Evolutionary conservation across 768 basidiomycete species (phyloP).

Genomic region (Scleroderma bovista): DNA sequence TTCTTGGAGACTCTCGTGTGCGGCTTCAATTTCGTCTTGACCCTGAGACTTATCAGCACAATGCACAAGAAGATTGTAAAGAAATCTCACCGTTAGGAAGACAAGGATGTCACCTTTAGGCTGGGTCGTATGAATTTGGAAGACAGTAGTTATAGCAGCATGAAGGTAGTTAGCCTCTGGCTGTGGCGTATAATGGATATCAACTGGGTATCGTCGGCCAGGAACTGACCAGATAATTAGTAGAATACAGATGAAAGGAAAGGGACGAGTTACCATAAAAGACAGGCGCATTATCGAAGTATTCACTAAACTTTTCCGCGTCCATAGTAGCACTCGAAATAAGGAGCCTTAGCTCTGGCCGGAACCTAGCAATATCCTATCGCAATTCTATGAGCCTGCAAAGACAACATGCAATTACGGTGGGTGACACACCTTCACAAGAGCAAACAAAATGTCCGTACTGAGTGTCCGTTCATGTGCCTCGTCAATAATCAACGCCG

Average conservation of each 20-base stretch:
- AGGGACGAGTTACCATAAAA: conserved; percentile 66
- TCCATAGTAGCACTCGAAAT: conserved; percentile 98
- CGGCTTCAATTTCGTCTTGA: conserved; percentile 98
- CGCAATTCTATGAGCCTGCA: conserved; percentile 16
- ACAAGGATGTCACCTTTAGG: conserved; percentile 97
- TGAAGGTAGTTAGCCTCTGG: conserved; percentile 99
- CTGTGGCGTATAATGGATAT: conserved; percentile 98
- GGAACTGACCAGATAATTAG: conserved; percentile 55
- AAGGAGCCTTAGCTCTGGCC: conserved; percentile 87
- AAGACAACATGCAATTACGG: conserved; percentile 5
- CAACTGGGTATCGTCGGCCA: conserved; percentile 94
- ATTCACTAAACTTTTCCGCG: conserved; percentile 95
- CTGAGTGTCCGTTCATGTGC: conserved; percentile 97
- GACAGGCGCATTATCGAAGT: conserved; percentile 94
- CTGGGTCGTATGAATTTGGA: conserved; percentile 98
- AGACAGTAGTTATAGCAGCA: conserved; percentile 96
- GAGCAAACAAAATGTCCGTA: conserved; percentile 97
- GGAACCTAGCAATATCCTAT: conserved; percentile 93
- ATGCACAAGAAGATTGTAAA: neutral
- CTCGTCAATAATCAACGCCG: conserved; percentile 95
- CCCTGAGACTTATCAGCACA: conserved; percentile 40
- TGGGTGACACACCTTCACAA: conserved; percentile 81
- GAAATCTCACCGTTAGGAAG: conserved; percentile 76
- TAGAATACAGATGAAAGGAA: neutral
- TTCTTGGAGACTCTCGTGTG: conserved; percentile 93